phyloP scores from a whole-genome alignment of 139 green algal genomes.

The Coelastrella sp. region DNA sequence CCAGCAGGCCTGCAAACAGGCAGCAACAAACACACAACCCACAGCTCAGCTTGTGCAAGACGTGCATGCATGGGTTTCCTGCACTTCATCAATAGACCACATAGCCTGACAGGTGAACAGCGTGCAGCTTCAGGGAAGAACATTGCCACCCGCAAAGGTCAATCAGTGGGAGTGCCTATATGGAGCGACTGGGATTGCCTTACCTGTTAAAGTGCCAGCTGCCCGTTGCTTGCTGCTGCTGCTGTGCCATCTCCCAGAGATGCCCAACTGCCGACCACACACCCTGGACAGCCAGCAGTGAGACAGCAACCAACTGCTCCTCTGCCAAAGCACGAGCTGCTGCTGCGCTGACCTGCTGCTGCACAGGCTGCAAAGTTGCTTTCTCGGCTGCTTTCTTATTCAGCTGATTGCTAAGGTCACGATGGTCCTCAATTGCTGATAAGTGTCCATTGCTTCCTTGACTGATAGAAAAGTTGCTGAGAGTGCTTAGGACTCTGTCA shows the following conservation, averaged over 20 bases:
- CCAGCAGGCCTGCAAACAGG: constrained; percentile 7
- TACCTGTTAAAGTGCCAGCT: neutral
- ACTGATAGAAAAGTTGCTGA: neutral
- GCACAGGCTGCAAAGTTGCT: neutral
- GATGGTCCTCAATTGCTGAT: no score
- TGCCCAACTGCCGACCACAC: constrained; percentile 23
- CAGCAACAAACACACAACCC: no score
- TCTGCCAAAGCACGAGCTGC: neutral
- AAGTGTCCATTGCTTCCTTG: no score
- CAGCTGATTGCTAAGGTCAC: no score
- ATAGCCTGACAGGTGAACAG: no score
- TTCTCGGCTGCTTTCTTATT: neutral
- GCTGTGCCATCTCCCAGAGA: neutral
- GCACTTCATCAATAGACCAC: no score
- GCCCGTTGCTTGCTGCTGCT: neutral
- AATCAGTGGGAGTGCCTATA: neutral
- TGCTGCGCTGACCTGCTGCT: neutral
- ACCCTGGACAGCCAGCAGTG: constrained; percentile 21
- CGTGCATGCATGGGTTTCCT: no score
- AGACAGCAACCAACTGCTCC: neutral
- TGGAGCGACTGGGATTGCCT: neutral
- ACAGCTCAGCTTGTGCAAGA: no score
- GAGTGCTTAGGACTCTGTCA: neutral
- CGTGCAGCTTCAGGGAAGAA: no score
- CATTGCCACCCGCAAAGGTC: no score